A percentile compares a stretch with the other conserved stretches of the same genome.
Conservation (phyloP, 805 yeast species). For the Candida nanaspora region DNA sequence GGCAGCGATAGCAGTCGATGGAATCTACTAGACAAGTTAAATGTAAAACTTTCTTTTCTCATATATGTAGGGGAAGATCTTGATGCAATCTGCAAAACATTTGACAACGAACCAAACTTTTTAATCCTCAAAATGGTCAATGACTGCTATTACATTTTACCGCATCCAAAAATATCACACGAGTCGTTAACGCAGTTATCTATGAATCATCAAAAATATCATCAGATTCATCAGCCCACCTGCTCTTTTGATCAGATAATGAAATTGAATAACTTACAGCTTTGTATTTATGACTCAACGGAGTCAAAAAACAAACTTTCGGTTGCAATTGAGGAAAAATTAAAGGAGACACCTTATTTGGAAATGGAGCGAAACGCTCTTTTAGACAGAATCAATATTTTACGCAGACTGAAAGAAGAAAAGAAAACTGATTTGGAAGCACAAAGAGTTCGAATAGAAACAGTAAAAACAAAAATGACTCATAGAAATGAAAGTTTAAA, state of each 20-base stretch:
- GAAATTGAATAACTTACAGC: constrained; percentile 32
- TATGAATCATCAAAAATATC: constrained; percentile 2
- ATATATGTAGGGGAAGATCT: constrained; percentile 25
- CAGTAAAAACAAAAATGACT: not conserved
- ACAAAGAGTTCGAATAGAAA: not conserved
- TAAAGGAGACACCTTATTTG: constrained; percentile 2
- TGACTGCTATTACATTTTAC: constrained; percentile 25
- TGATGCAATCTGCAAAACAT: constrained; percentile 11
- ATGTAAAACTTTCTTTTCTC: constrained; percentile 23
- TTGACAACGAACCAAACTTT: constrained; percentile 15
- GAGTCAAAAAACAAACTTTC: not conserved
- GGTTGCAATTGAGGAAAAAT: constrained; percentile 7
- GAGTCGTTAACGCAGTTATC: constrained; percentile 8
- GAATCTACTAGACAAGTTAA: constrained; percentile 17
- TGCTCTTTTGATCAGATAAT: constrained; percentile 34
- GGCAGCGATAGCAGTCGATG: constrained; percentile 9
- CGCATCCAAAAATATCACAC: constrained; percentile 7
- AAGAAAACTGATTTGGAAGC: not conserved
- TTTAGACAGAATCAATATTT: not conserved
- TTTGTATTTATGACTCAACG: constrained; percentile 28
- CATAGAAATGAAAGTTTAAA: not conserved
- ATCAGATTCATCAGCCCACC: constrained; percentile 8
- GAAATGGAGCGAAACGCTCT: not conserved
- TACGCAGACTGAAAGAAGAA: constrained; percentile 1
- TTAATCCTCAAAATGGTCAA: constrained; percentile 20